These are phyloP conservation scores for Copromyces sp. DNA, from an alignment of 495 filamentous ascomycete species.

Conservation along the genomic window DNA sequence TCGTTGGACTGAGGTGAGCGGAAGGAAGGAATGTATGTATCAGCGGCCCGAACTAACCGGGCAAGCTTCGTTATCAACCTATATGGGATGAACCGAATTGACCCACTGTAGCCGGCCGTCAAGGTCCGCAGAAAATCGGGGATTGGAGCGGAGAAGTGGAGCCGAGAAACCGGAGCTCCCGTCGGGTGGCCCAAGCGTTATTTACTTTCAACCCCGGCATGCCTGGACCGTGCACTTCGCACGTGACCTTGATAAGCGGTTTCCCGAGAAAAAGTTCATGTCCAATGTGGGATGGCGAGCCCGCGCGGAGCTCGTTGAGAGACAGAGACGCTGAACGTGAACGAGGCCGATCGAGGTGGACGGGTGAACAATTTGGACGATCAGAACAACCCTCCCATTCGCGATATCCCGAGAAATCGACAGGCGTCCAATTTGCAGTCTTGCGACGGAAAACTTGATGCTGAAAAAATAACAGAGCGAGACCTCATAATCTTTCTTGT, in stretches of 20 bases:
- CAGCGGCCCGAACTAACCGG: neutral
- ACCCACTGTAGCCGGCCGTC: neutral
- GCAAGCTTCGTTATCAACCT: neutral
- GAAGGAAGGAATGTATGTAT: neutral
- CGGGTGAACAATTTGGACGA: conserved; percentile 3
- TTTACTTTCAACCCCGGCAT: neutral
- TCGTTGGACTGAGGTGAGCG: neutral
- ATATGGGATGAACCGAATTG: neutral
- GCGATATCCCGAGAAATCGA: neutral
- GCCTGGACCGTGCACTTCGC: neutral
- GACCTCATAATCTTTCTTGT: neutral
- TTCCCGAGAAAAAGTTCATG: neutral
- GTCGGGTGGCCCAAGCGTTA: neutral
- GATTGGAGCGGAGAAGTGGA: neutral
- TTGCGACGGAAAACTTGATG: neutral
- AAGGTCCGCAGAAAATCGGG: neutral
- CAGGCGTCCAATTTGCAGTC: neutral
- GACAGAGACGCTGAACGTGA: conserved; percentile 1
- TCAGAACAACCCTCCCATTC: neutral
- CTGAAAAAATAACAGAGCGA: neutral
- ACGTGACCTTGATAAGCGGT: neutral
- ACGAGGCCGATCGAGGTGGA: conserved; percentile 7
- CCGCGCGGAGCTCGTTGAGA: neutral
- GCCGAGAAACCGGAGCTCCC: neutral
- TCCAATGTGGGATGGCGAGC: neutral